phyloP scores from a whole-genome alignment of 1,284 basidiomycete genomes.

The Takashimella koratensis region DNA sequence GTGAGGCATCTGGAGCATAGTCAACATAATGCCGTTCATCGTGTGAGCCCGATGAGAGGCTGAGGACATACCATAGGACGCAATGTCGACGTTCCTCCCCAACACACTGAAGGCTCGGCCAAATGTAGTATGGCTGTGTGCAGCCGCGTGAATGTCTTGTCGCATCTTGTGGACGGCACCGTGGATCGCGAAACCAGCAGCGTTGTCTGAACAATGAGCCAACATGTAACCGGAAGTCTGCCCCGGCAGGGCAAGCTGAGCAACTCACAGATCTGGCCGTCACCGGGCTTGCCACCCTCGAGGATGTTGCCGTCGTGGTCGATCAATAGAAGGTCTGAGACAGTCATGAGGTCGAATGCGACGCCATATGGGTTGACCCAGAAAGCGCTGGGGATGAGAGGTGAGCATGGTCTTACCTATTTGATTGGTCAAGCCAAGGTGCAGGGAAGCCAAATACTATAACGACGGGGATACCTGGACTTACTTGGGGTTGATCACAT shows the following conservation, averaged over 20 bases:
- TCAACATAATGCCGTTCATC: no score
- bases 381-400: no score
- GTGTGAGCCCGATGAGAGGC: no score
- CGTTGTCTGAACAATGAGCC: constrained; percentile 41
- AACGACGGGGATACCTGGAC: not conserved
- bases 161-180: constrained; percentile 59
- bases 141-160: constrained; percentile 61
- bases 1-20: constrained; percentile 23
- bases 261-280: constrained; percentile 33
- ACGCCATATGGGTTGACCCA: constrained; percentile 57
- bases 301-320: constrained; percentile 55
- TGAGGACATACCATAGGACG: no score
- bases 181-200: constrained; percentile 56
- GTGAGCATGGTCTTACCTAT: no score
- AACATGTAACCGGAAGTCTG: no score
- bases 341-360: constrained; percentile 53
- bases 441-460: not conserved
- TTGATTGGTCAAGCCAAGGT: no score
- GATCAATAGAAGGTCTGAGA: constrained; percentile 54
- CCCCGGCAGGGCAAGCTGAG: no score
- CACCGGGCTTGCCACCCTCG: constrained; percentile 45
- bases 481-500: constrained; percentile 54
- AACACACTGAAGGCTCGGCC: constrained; percentile 63
- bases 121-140: constrained; percentile 61
- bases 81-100: constrained; percentile 58